These are phyloP conservation scores for Trematosphaeria pertusa DNA, from an alignment of 2,329 filamentous ascomycete genomes.

Conservation along the genomic window DNA sequence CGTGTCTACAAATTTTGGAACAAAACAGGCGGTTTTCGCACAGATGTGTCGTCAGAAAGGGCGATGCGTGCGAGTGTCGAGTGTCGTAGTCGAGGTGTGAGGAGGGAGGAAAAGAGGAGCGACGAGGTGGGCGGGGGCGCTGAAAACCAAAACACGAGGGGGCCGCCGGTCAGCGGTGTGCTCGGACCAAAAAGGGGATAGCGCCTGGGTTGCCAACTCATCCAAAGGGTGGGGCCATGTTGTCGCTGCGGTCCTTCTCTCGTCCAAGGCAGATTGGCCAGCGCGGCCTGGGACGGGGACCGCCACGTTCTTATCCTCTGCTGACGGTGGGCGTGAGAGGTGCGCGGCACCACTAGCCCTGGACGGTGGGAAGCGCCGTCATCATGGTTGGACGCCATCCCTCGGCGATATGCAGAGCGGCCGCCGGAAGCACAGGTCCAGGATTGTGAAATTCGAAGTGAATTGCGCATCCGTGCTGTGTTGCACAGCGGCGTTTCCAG, in stretches of 20 bases:
- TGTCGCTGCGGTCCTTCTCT: slow-evolving; percentile 30
- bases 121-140: slow-evolving; percentile 20
- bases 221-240: slow-evolving; percentile 45
- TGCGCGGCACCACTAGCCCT: slow-evolving; percentile 15
- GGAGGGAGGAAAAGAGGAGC: slow-evolving; percentile 35
- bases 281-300: slow-evolving; percentile 32
- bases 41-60: slow-evolving; percentile 20
- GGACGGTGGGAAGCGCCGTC: slow-evolving; percentile 24
- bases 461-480: slow-evolving; percentile 27
- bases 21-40: slow-evolving; percentile 24
- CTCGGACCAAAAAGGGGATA: slow-evolving; percentile 24
- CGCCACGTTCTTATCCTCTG: slow-evolving; percentile 45
- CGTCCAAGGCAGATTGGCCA: slow-evolving; percentile 44
- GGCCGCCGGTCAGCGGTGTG: slow-evolving; percentile 40
- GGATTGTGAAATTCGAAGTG: slow-evolving; percentile 28
- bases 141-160: slow-evolving; percentile 37
- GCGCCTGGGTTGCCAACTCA: slow-evolving; percentile 46
- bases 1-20: slow-evolving; percentile 24
- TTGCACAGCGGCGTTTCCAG: slow-evolving; percentile 32
- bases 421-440: slow-evolving; percentile 20
- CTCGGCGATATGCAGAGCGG: slow-evolving; percentile 33
- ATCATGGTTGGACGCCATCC: slow-evolving; percentile 24
- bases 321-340: slow-evolving; percentile 20
- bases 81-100: slow-evolving; percentile 29
- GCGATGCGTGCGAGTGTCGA: slow-evolving; percentile 25